Base-by-base conservation (phyloP, 2,329 filamentous ascomycete species). In the Sporothrix inflata region DNA sequence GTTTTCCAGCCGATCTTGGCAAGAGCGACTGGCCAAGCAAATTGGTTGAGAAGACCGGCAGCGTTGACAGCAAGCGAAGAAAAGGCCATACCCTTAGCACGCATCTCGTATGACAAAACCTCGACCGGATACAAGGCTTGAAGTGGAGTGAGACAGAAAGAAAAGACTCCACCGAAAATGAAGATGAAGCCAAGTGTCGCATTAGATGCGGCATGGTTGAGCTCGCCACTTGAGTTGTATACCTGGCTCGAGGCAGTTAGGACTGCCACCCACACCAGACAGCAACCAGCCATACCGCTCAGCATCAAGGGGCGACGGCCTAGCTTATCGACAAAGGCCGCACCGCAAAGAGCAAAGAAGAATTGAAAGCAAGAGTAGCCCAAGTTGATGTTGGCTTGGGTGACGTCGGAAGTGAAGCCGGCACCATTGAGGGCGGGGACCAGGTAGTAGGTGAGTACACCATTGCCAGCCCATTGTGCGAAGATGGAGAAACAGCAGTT, bases 61-160 rank as follows among this genome's bases (percentile, higher is more conserved):
- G 57, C 57, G 57, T 63, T 63, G 57, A 63, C 57, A n/a, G 57
- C 57, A 7, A 63, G 57, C 30, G 57, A 63, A 19, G 57, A 63
- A 63, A 63, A 63, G 34, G 57, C 57, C 57, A 63, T 63, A 19
- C 57, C 57, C 34, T 63, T 63, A 19, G 57, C 57, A 42, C 57
- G 57, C 57, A 63, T 63, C 57, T 63, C 57, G 34, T 63, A 63
- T n/a, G 57, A 63, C 30, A 63, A 21, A n/a, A 63, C 57, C n/a
- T 63, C 57, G 57, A 63, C 57, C 19, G 57, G 57, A 42, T 63
- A 63, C 57, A 63, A 42, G 14, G 57, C 30, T 21, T 63, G 57
- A 8, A 63, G 57, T 11, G 57, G 57, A 7, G 57, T 63, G 57
- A 63, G 14, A 24, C 57, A 63, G 57, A 63, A 63, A n/a, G 57